Base-by-base conservation (phyloP, 805 yeast genomes). In the Kregervanrija delftensis region DNA sequence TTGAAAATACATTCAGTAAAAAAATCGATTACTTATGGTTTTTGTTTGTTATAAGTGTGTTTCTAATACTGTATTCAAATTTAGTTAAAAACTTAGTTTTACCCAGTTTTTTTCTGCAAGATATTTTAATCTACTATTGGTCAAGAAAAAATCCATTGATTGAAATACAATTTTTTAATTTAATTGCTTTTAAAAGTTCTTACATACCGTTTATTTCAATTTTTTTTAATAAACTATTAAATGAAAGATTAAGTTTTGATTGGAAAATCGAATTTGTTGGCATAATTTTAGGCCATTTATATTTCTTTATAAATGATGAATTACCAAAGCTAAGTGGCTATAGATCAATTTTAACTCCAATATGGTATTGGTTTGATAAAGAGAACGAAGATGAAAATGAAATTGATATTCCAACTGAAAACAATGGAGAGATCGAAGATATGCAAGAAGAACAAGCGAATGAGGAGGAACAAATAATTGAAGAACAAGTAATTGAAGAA, bases 131-230 rank as follows among this genome's bases (percentile, higher is more conserved):
- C 8, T 77, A 72, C 50, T 58, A 77, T 30, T 69, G 77, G 71
- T 66, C 79, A 3, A 63, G 77, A 30, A 66, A 70, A 14, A 65
- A 69, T 46, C 75, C 77, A 3, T 65, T 66, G 33, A 60, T 63
- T 12, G 61, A 63, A 33, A 51, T 76, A 14, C 53, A 66, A 5
- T 48, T 74, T 30, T 51, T 74, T 47, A 72, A 77, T 6, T 40
- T 77, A 5, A 50, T 68, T 39, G 61, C 53, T n/a, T 56, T 76
- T 35, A 57, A 61, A 17, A 69, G 76, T 2, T 65, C 70, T 30
- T 73, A 74, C 50, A 46, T 70, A 16, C 78, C 79, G 2, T 65
- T 71, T 61, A 59, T 68, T 30, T 56, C 59, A 13, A 49, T 65
- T 11, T 49, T 56, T 15, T 48, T 56, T 15, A 43, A 47, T 30